Conservation (phyloP, 352 stramenopile species). For the Phytophthora agathidicida region DNA sequence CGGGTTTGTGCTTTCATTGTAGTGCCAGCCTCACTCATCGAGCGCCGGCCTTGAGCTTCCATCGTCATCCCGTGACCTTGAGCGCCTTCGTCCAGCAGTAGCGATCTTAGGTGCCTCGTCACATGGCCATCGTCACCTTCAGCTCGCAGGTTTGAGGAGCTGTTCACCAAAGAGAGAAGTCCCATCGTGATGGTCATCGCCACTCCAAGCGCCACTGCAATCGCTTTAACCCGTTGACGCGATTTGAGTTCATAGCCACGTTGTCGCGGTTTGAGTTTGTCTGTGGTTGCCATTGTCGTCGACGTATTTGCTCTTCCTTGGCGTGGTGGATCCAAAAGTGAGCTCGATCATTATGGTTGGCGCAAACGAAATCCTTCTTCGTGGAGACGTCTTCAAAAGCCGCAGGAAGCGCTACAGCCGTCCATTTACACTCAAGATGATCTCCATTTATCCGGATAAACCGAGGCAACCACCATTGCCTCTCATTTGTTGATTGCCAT, state of each 20-base stretch:
- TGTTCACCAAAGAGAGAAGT: slow-evolving; percentile 24
- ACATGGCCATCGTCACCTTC: not conserved
- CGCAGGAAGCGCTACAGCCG: not conserved
- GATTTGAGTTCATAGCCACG: not conserved
- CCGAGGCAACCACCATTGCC: no score
- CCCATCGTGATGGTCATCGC: slow-evolving; percentile 17
- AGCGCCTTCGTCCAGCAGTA: not conserved
- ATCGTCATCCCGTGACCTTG: not conserved
- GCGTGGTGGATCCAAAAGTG: slow-evolving; percentile 9
- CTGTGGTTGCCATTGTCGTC: not conserved
- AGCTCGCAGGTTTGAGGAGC: not conserved
- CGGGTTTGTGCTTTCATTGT: slow-evolving; percentile 2
- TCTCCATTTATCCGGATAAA: no score
- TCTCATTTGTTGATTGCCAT: no score
- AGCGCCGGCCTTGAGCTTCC: slow-evolving; percentile 1
- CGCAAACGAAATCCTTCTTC: slow-evolving; percentile 4
- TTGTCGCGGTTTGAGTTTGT: not conserved
- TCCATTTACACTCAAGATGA: not conserved
- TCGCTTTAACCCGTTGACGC: slow-evolving; percentile 6
- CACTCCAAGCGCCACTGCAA: slow-evolving; percentile 20
- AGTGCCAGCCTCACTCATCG: not conserved
- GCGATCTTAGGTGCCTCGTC: slow-evolving; percentile 5
- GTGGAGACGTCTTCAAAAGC: not conserved
- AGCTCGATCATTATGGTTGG: no score
- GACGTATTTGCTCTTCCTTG: not conserved